Base-by-base conservation (phyloP, 495 filamentous ascomycete species). In the Corynascus novoguineensis region DNA sequence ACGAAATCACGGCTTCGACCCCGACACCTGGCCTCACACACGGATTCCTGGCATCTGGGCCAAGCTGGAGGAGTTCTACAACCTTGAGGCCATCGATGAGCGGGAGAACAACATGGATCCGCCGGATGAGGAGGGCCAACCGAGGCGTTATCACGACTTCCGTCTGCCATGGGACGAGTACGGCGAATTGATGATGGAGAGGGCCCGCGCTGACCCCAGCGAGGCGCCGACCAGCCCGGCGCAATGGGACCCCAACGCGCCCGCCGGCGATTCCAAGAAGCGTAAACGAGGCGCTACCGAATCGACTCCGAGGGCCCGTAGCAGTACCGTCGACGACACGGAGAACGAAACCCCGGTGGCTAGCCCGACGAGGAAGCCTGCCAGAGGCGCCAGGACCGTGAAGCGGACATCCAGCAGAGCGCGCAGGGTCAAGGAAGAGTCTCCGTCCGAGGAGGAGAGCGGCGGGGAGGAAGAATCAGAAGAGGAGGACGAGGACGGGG, bases 31-130 rank as follows among this genome's bases (percentile, higher is more conserved):
- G 51, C 80, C 83, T 14, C 93, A 98, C 75, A 96, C 90, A 41
- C 84, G 84, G 37, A 89, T 95, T 47, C 84, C 89, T 4, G 87
- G 88, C 9, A 96, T 98, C 51, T 98, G 93, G 93, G 78, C 77
- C 56, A 97, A 97, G 68, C 81, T 98, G 12, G 70, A 79, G 46
- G 82, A 81, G 34, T 81, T 93, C 45, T 98, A 95, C 76, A 88
- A 97, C 67, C 81, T 98, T 40, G 85, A 90, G 55, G 84, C 85
- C 8, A 83, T 97, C 49, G 89, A 98, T 73, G 89, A 95, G 68
- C 83, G 90, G 64, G 93, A 82, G 48, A 84, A 87, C 60, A 71
- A 72, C 50, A 79, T 83, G 58, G 83, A 87, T 48, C 84, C 86
- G 47, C 78, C 80, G 8, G 82, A 83, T 10, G 78, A 78, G 34